Evolutionary conservation across 208 protist species (phyloP), one percentile per base, ranked within the genome.

Genomic region (Acanthamoeba royreba): DNA sequence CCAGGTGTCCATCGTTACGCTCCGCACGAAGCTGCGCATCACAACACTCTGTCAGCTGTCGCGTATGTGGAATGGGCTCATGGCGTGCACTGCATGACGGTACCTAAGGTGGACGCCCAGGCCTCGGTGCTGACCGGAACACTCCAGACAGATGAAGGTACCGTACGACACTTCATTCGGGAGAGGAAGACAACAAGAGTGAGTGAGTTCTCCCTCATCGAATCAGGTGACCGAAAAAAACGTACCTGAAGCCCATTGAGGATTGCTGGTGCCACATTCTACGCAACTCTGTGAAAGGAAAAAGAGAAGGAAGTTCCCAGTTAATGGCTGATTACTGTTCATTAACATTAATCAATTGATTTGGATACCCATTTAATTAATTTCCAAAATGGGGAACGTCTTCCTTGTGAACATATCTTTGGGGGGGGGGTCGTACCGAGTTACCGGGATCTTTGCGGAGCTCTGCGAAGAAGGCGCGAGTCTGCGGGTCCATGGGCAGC

Each of bases 1-100:
- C 79, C 79, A 88, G 25, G 79, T 88, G 49, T 88, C 79, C 79
- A 88, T 88, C 17, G 79, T 88, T 11, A 88, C 79, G 47, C 79
- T 88, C 49, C 79, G 79, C 79, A 88, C 79, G 49, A 88, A 88
- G 47, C 79, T 88, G 79, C 69, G 31, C 9, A 47, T 17, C 9
- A 19, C 42, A 53, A 58, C 45, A 61, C 22, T 17, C 17, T 28
- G 52, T 28, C 17, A 61, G 25, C 19, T 28, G 52, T 28, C 17
- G 52, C 19, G 25, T n/a, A n/a, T n/a, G n/a, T n/a, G n/a, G n/a
- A n/a, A n/a, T n/a, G n/a, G n/a, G n/a, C n/a, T n/a, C n/a, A n/a
- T n/a, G n/a, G n/a, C n/a, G n/a, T n/a, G n/a, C n/a, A n/a, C n/a
- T n/a, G n/a, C n/a, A 87, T n/a, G 38, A 9, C 13, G 4, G 35